Evolutionary conservation across 306 rosid species (phyloP).

Genomic region (Vicia sativa): DNA sequence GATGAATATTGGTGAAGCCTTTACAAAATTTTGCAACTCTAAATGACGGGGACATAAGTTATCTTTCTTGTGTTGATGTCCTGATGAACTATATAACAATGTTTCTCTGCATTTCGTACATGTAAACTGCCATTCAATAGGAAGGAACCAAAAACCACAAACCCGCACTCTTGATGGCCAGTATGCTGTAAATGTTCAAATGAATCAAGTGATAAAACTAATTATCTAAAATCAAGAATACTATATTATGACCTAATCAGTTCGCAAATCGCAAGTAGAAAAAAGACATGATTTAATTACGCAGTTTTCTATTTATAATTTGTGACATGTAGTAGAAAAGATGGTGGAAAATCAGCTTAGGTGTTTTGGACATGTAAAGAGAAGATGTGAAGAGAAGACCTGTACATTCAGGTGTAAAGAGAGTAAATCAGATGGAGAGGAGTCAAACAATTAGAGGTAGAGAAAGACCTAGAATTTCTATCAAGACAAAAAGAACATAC

Average conservation of each 20-base stretch:
- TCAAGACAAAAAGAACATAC: slow-evolving; percentile 45
- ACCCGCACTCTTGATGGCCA: slow-evolving; percentile 71
- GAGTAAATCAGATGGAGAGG: too few species aligned
- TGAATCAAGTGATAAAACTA: slow-evolving; percentile 29
- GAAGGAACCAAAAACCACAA: slow-evolving; percentile 89
- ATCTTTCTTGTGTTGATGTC: slow-evolving; percentile 38
- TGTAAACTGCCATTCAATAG: slow-evolving; percentile 77
- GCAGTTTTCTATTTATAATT: too few species aligned
- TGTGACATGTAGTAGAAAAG: too few species aligned
- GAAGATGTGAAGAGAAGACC: too few species aligned
- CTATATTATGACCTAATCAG: not conserved
- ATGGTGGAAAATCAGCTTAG: too few species aligned
- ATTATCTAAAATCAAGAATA: slow-evolving; percentile 8
- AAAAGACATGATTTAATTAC: not conserved
- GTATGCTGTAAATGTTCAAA: slow-evolving; percentile 55
- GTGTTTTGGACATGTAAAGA: too few species aligned
- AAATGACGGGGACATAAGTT: slow-evolving; percentile 60
- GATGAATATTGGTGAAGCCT: slow-evolving; percentile 60
- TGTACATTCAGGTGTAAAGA: too few species aligned
- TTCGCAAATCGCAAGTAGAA: not conserved
- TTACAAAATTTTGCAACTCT: slow-evolving; percentile 56
- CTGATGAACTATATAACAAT: slow-evolving; percentile 42
- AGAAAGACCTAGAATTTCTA: not conserved
- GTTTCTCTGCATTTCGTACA: slow-evolving; percentile 67
- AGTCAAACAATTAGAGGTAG: too few species aligned